Conservation (phyloP, 352 stramenopile species). For the Globisporangium takayamanum region DNA sequence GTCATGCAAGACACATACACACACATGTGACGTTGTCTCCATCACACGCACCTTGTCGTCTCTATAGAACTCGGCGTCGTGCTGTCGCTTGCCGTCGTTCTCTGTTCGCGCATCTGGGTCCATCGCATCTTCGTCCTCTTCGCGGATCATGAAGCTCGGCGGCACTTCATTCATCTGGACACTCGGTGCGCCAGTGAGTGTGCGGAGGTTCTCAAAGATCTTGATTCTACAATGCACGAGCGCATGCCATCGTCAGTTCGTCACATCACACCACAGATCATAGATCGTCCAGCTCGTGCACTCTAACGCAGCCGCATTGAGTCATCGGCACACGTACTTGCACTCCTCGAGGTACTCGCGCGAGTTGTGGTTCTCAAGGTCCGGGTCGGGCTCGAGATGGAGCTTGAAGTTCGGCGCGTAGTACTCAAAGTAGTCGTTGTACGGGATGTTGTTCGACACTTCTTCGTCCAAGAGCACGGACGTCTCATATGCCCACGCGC, state of each 20-base stretch:
- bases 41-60: constrained; percentile 50
- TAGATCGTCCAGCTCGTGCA: background rate
- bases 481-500: constrained; percentile 93
- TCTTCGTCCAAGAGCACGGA: constrained; percentile 91
- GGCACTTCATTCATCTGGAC: constrained; percentile 77
- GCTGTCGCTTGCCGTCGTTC: constrained; percentile 61
- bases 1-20: background rate
- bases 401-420: constrained; percentile 89
- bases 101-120: constrained; percentile 67
- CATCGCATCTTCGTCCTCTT: constrained; percentile 73
- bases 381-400: constrained; percentile 68
- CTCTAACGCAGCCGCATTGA: too few species aligned
- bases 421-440: constrained; percentile 99
- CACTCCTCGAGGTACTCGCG: constrained; percentile 81
- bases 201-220: constrained; percentile 81
- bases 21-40: background rate
- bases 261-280: background rate
- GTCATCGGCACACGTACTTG: constrained; percentile 41
- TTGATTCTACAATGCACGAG: constrained; percentile 35
- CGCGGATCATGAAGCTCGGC: constrained; percentile 59
- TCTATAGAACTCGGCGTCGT: constrained; percentile 80
- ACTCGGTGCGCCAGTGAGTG: constrained; percentile 66
- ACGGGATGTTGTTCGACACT: constrained; percentile 94
- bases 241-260: background rate
- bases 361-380: constrained; percentile 81